Percentiles rank a stretch among this genome's conserved stretches.
These are phyloP conservation scores for Typha latifolia DNA, from an alignment of 176 grass and related monocot genomes.

Conservation along the genomic window DNA sequence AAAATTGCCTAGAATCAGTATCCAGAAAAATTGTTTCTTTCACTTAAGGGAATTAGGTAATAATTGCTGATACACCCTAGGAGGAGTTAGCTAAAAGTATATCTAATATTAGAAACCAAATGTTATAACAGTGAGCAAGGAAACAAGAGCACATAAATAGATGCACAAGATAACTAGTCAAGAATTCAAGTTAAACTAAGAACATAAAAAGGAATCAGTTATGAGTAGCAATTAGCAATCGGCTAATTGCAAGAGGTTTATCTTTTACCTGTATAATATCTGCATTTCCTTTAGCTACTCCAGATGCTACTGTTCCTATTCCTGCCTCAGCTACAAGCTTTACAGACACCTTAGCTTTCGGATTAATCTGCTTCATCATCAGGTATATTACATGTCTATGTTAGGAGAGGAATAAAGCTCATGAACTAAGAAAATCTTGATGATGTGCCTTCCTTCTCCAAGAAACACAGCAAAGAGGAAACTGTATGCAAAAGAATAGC, in stretches of 20 bases:
- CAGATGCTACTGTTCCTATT: conserved; percentile 99
- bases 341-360: conserved; percentile 93
- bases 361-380: conserved; percentile 63
- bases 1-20: too few relatives aligned
- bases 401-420: conserved; percentile 9
- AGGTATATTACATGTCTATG: conserved; percentile 10
- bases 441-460: not conserved
- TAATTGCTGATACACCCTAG: too few relatives aligned
- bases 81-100: too few relatives aligned
- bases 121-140: too few relatives aligned
- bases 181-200: not conserved
- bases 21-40: too few relatives aligned
- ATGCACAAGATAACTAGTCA: not conserved
- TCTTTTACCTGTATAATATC: conserved; percentile 81
- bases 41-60: too few relatives aligned
- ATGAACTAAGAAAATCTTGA: not conserved
- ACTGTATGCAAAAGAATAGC: conserved; percentile 7
- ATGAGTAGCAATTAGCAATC: not conserved
- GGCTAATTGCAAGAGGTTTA: not conserved
- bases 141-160: not conserved
- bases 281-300: conserved; percentile 94
- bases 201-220: not conserved
- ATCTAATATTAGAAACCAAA: too few relatives aligned
- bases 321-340: conserved; percentile 98
- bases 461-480: not conserved